phyloP scores from a whole-genome alignment of 305 asterid species.

The Plantago rigida region DNA sequence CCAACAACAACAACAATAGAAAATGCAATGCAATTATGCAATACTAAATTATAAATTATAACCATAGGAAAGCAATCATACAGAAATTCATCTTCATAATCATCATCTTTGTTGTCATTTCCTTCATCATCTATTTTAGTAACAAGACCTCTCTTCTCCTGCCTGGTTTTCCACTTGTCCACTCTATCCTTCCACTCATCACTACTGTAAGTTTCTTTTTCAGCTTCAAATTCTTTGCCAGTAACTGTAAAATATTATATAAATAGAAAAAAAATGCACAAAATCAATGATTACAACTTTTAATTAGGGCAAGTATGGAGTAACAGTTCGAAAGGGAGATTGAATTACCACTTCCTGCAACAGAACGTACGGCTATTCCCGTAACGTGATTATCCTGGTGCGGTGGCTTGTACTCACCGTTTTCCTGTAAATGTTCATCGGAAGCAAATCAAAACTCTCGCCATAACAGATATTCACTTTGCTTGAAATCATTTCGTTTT shows the following conservation, averaged over 20 bases:
- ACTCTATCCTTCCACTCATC: slow-evolving; percentile 73
- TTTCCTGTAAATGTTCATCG: slow-evolving; percentile 32
- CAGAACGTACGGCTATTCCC: slow-evolving; percentile 35
- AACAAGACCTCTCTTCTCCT: slow-evolving; percentile 61
- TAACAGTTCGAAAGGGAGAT: neutral
- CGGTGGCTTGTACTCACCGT: slow-evolving; percentile 34
- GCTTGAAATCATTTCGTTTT: no score
- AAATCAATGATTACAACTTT: neutral
- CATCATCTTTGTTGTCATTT: slow-evolving; percentile 41
- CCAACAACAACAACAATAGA: neutral
- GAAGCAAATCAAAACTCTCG: neutral
- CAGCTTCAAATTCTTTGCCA: slow-evolving; percentile 58
- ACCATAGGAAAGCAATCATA: slow-evolving; percentile 23
- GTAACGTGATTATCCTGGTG: slow-evolving; percentile 28
- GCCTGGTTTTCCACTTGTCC: slow-evolving; percentile 70
- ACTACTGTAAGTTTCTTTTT: slow-evolving; percentile 41
- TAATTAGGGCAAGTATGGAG: neutral
- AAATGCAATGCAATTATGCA: neutral
- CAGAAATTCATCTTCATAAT: slow-evolving; percentile 55
- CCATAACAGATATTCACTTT: no score
- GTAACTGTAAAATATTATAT: slow-evolving; percentile 27
- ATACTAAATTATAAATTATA: neutral
- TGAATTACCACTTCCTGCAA: slow-evolving; percentile 53
- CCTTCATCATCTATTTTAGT: slow-evolving; percentile 41
- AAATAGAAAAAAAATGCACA: neutral